Base-by-base conservation (phyloP, 2,329 filamentous ascomycete genomes). In the Cercospora sp. region DNA sequence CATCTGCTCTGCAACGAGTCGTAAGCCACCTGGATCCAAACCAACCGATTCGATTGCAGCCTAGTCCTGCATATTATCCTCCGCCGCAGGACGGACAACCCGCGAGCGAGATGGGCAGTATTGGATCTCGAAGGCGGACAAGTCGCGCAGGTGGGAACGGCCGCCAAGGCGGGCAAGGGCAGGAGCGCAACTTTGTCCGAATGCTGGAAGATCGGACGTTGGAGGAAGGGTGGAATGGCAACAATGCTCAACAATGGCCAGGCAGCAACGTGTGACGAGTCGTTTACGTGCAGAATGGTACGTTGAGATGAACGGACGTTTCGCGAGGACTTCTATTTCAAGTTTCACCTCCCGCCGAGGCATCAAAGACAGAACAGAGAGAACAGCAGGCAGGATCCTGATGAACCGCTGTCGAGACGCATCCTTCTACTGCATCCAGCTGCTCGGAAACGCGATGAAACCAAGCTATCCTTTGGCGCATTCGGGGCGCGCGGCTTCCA, bases 41-140 rank as follows among this genome's bases (percentile, higher is more conserved):
- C 74, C 92, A 94, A 69, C 95, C 95, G 0, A 98, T 99, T 75
- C 88, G 95, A 61, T 82, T 98, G 66, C 95, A 99, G 78, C 95
- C 95, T 2, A 97, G 93, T 74, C 95, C 95, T 5, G 95, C 95
- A 1, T 99, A 99, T 80, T 99, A 98, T 75, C 95, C 95, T 10
- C 95, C 95, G 21, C 92, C 94, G 1, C 89, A 91, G 6, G 94
- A 98, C 72, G 92, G 93, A 9, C 89, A 92, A 74, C 86, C 88
- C 8, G 87, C 91, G 69, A 86, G 89, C 60, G 87, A 86, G 67
- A 83, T 88, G 26, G 83, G 85, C n/a, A 88, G 82, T 80, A 85
- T 90, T 32, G 88, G 91, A 51, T 65, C 62, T 18, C 87, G 93
- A 75, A 87, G 94, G 78, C 91, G 91, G 55, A 78, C 76, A 24